Base-by-base conservation (phyloP, 148 eudicot species). In the Chenopodium quinoa region DNA sequence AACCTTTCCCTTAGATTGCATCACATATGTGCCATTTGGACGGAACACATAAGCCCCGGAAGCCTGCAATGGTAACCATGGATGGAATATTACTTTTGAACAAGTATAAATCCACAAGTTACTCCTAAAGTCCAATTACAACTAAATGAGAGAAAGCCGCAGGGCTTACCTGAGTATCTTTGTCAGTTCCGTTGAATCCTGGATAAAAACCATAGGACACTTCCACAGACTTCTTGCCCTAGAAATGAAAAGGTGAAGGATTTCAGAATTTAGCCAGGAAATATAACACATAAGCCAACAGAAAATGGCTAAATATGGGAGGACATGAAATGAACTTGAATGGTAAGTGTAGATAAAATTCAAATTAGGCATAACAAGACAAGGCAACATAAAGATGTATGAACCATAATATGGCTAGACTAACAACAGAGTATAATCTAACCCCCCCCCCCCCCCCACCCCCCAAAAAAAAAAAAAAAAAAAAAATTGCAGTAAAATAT, bases 1-100 rank as follows among this genome's bases (percentile, higher is more conserved):
- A 80, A 92, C 96, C 96, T 86, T 79, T 70, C 80, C 83, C 84
- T 88, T 86, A 40, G 91, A 56, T 52, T 83, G 80, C 82, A 88
- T 70, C 65, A 71, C 82, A 82, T 75, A 85, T 31, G 92, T 88
- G 70, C 90, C 89, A 86, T 88, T 91, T 47, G 97, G 97, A 79
- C 97, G 97, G 81, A 92, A 92, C 52, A 92, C 75, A 66, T 92
- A 92, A 54, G 97, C 97, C 74, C 97, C 97, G 27, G 97, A 92
- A 68, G 94, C 94, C 97, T 92, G 81, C 75, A 90, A 80, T 11
- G 70, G 79, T 62, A 66, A 78, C 9, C n/a, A 85, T 48, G 74
- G 79, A 64, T 3, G 58, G 29, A 73, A 81, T 46, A 52, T 60
- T 10, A 37, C 44, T 71, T 37, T 56, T 72, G 31, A 3, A 58